These are phyloP conservation scores for Chaetomium globosum DNA, from an alignment of 2,329 filamentous ascomycete genomes.

Conservation along the genomic window DNA sequence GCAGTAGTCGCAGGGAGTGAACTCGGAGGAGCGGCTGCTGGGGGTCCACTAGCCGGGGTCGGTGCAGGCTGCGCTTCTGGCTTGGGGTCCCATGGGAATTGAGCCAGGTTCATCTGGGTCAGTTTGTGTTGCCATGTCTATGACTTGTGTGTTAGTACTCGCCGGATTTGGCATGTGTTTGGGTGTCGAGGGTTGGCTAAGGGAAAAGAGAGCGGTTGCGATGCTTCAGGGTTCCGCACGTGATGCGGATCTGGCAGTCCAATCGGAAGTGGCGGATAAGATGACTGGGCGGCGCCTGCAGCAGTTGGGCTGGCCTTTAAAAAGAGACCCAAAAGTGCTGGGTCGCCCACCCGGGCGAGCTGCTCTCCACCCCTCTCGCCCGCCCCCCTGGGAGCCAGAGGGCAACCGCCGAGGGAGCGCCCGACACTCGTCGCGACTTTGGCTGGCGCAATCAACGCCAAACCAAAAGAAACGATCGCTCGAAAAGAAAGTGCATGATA, in stretches of 20 bases:
- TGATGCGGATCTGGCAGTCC: constrained; percentile 32
- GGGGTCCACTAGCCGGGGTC: constrained; percentile 44
- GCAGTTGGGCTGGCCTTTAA: constrained; percentile 48
- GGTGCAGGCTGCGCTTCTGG: constrained; percentile 59
- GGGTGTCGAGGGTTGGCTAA: constrained; percentile 13
- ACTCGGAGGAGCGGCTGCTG: constrained; percentile 29
- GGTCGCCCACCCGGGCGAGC: constrained; percentile 50
- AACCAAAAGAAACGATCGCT: not conserved
- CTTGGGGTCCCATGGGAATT: constrained; percentile 94
- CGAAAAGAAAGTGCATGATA: not conserved
- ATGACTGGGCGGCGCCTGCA: constrained; percentile 31
- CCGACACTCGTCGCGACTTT: constrained; percentile 29
- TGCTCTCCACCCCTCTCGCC: constrained; percentile 45
- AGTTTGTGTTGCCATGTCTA: constrained; percentile 95
- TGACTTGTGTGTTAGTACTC: constrained; percentile 24
- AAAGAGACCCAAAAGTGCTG: constrained; percentile 58
- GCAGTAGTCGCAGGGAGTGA: constrained; percentile 33
- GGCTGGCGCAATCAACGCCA: constrained; percentile 17
- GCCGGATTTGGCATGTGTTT: not conserved
- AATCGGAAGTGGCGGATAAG: constrained; percentile 36
- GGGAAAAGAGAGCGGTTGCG: not conserved
- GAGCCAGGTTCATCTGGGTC: constrained; percentile 78
- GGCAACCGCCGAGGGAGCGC: constrained; percentile 17
- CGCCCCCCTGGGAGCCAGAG: constrained; percentile 27
- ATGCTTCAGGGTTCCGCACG: constrained; percentile 28